Conservation (phyloP, 345 rosid genomes). For the Dimocarpus longan region DNA sequence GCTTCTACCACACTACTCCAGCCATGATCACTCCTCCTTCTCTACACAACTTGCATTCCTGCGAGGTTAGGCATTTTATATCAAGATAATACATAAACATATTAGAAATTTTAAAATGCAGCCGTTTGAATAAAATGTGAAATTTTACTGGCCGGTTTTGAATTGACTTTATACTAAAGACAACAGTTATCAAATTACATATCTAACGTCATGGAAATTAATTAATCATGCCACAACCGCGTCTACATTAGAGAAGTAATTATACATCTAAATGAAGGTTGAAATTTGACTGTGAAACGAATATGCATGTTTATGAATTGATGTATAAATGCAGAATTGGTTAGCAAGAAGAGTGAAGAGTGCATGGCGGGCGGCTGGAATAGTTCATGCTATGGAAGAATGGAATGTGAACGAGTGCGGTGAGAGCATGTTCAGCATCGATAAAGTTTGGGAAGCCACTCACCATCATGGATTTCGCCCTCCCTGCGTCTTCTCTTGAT, state of each 20-base stretch:
- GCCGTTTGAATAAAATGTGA: too few species aligned
- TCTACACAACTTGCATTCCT: conserved; percentile 14
- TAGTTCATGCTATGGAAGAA: conserved; percentile 8
- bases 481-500: background rate
- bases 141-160: too few species aligned
- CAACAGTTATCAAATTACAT: too few species aligned
- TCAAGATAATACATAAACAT: too few species aligned
- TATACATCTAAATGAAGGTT: too few species aligned
- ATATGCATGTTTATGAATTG: background rate
- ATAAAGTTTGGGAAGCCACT: conserved; percentile 17
- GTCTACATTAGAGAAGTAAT: too few species aligned
- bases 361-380: conserved; percentile 19
- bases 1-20: conserved; percentile 21
- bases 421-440: background rate
- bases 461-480: conserved; percentile 6
- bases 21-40: conserved; percentile 13
- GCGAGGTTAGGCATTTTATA: conserved; percentile 18
- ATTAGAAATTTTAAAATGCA: too few species aligned
- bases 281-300: too few species aligned
- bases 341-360: conserved; percentile 24
- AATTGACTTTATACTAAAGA: too few species aligned
- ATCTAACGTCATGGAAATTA: too few species aligned
- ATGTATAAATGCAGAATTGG: conserved; percentile 10
- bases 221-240: too few species aligned
- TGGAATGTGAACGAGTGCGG: conserved; percentile 23